Evolutionary conservation across 1,284 basidiomycete species (phyloP), one percentile per base, ranked within the genome.

Genomic region (Rhodotorula mucilaginosa): DNA sequence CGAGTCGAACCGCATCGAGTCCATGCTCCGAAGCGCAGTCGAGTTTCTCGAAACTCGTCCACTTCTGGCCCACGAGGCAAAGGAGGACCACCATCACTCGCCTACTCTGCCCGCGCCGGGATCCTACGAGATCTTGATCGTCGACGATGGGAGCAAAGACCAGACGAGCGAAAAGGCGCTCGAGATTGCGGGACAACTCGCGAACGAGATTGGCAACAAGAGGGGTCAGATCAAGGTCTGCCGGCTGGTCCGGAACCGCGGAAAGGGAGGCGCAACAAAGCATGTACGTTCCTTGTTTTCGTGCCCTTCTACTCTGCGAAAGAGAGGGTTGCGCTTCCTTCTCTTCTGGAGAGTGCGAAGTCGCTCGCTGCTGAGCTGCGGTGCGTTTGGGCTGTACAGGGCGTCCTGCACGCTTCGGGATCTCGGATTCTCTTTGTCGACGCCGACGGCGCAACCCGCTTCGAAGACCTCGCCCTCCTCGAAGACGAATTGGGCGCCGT

Each of bases 251-350:
- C 83, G 85, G 78, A 97, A 97, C 79, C 82, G 90, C 18, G 94
- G 94, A 1, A 97, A 97, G 80, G 94, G 94, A 34, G 94, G 92
- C 1, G 92, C 93, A 0, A 93, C 97, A 29, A 85, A 90, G 56
- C 93, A 96, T 81, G 93, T 82, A 64, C 72, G 81, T 79, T n/a
- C 8, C 3, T 6, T 49, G 3, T 5, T 8, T 8, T 1, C 34
- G 34, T 34, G 5, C 34, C 34, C 8, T 34, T 34, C 34, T 34
- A 8, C 34, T 8, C 26, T 26, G 26, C 15, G 21, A 49, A 12
- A 23, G 49, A 19, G 23, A 18, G 49, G 49, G 5, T 51, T 23
- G 23, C 49, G 5, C 49, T 18, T 51, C 23, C 48, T 23, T 16
- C 52, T 18, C 13, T 26, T 26, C 26, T 26, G 13, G 21, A 23